A percentile compares a stretch with the other conserved stretches of the same genome.
Evolutionary conservation across 805 yeast species (phyloP).

Genomic region (Candida fluviatilis): DNA sequence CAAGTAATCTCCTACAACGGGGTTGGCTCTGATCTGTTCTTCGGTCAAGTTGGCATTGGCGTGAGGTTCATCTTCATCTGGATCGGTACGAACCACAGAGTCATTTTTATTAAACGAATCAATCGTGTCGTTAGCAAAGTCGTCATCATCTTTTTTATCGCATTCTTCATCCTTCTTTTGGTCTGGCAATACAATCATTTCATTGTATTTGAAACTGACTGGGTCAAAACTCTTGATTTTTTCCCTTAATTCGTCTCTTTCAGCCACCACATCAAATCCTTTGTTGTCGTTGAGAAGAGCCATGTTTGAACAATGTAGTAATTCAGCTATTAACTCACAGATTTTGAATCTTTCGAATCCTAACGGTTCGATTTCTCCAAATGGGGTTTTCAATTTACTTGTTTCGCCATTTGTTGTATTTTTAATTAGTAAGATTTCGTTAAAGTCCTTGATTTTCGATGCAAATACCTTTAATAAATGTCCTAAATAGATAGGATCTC

Average conservation of each 20-base stretch:
- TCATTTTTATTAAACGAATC: slow-evolving; percentile 31
- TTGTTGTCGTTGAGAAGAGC: slow-evolving; percentile 41
- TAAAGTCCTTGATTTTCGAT: slow-evolving; percentile 32
- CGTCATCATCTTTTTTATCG: slow-evolving; percentile 11
- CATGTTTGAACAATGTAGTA: slow-evolving; percentile 45
- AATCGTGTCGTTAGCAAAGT: slow-evolving; percentile 20
- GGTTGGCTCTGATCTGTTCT: slow-evolving; percentile 37
- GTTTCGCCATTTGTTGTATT: slow-evolving; percentile 11
- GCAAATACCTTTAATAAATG: slow-evolving; percentile 40
- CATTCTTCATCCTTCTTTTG: slow-evolving; percentile 9
- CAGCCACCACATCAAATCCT: slow-evolving; percentile 38
- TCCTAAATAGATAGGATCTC: slow-evolving; percentile 45
- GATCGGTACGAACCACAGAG: slow-evolving; percentile 22
- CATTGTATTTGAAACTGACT: slow-evolving; percentile 42
- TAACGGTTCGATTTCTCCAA: slow-evolving; percentile 38
- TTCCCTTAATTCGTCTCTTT: slow-evolving; percentile 33
- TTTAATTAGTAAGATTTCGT: slow-evolving; percentile 27
- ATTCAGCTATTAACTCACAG: slow-evolving; percentile 44
- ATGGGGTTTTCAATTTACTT: slow-evolving; percentile 24
- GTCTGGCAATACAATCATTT: slow-evolving; percentile 34
- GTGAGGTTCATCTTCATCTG: slow-evolving; percentile 38
- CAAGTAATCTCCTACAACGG: slow-evolving; percentile 42
- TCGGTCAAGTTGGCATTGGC: slow-evolving; percentile 42
- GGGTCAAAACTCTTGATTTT: slow-evolving; percentile 42
- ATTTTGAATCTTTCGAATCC: slow-evolving; percentile 45